A percentile compares a stretch with the other conserved stretches of the same genome.
Conservation (phyloP, 2,329 filamentous ascomycete species). For the Fusarium multiceps region DNA sequence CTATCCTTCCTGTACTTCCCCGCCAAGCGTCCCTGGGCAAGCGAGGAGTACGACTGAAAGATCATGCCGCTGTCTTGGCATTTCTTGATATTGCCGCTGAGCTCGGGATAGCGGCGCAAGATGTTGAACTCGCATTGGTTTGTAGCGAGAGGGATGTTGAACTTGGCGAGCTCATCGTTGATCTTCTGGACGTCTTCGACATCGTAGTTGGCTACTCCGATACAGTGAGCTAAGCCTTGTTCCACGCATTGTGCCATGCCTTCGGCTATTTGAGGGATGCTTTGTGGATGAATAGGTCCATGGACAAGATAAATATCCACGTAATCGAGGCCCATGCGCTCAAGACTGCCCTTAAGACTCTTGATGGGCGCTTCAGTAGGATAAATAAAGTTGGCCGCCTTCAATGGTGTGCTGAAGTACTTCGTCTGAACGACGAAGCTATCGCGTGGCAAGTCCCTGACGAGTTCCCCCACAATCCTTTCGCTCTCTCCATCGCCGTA, state of each 20-base stretch:
- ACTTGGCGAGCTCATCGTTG: conserved; percentile 20
- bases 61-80: conserved; percentile 15
- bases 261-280: not conserved
- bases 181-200: conserved; percentile 2
- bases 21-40: not conserved
- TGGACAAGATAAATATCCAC: conserved; percentile 25
- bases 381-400: not conserved
- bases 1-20: conserved; percentile 13
- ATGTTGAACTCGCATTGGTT: conserved; percentile 28
- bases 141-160: conserved; percentile 14
- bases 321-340: conserved; percentile 9
- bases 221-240: conserved; percentile 1
- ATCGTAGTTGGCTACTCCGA: conserved; percentile 14
- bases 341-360: conserved; percentile 11
- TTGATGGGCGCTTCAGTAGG: not conserved
- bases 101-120: conserved; percentile 8
- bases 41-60: conserved; percentile 15
- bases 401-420: conserved; percentile 17
- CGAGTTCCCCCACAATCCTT: not conserved
- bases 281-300: conserved; percentile 13
- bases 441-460: not conserved
- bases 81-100: not conserved
- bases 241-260: conserved; percentile 27
- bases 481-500: conserved; percentile 15
- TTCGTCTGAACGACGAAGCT: conserved; percentile 16